Evolutionary conservation across 2,329 filamentous ascomycete genomes (phyloP), one percentile per base, ranked within the genome.

Genomic region (Pseudocercospora eumusae): DNA sequence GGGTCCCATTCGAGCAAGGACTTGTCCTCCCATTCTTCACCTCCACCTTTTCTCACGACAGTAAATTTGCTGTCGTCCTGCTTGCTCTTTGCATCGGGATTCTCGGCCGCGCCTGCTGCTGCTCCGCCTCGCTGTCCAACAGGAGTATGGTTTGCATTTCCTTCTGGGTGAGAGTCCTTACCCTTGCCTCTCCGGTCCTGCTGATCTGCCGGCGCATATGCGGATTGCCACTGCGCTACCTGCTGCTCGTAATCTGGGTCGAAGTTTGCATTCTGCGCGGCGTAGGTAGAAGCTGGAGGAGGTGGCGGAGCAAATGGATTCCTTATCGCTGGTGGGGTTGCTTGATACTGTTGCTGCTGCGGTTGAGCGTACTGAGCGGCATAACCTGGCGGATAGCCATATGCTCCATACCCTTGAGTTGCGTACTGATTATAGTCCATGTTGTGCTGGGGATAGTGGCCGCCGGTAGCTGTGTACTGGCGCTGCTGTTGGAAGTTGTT

Each of bases 1-100:
- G 93, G 93, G 73, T 98, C 93, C 95, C 95, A 99, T 75, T 98
- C 95, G 1, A 98, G 84, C 3, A 99, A 85, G 0, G 89, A 85
- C 60, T 90, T 84, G 75, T 99, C 95, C 23, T 90, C 89, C 95
- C 95, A 99, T 62, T 87, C 90, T 80, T 96, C 91, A 59, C 95
- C 95, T 64, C 95, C 95, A 56, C 93, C 95, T 64, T 90, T 85
- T 42, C 95, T 89, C 54, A 92, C 82, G 0, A 99, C 95, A 0
- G 95, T 99, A 42, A 54, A 61, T 33, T 65, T 68, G 40, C 62
- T 55, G 55, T 68, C 62, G 28, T 61, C 64, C 18, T 57, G 60
- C 50, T 64, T 62, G 27, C 54, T 45, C 21, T 64, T 59, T 13
- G 62, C 59, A 28, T 63, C 60, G 45, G 36, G 52, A n/a, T 27